A percentile compares a stretch with the other conserved stretches of the same genome.
phyloP scores from a whole-genome alignment of 306 rosid species.

The Amphicarpaea edgeworthii region DNA sequence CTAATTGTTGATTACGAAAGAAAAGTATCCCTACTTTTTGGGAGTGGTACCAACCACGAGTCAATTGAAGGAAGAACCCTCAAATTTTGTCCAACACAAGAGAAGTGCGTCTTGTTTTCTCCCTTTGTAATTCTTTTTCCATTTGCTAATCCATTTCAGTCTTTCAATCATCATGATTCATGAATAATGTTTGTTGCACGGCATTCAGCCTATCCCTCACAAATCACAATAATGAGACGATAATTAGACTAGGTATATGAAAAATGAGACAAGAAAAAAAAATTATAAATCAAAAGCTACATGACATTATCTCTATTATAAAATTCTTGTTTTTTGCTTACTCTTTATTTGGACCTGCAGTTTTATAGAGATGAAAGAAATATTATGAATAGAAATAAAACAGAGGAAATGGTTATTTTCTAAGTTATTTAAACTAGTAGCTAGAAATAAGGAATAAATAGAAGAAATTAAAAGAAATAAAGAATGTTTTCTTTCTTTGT shows the following conservation, averaged over 20 bases:
- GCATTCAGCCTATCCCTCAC: neutral
- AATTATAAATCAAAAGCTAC: neutral
- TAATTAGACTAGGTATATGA: neutral
- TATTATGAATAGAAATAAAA: too few relatives aligned
- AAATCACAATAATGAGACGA: neutral
- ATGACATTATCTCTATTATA: neutral
- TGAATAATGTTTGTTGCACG: neutral
- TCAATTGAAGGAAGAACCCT: conserved; percentile 16
- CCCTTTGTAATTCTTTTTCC: neutral
- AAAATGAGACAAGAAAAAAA: neutral
- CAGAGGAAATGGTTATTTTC: neutral
- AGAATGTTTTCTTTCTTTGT: neutral
- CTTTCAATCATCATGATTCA: conserved; percentile 3
- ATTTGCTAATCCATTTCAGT: neutral
- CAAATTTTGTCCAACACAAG: neutral
- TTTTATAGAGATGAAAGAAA: too few relatives aligned
- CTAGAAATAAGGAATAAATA: neutral
- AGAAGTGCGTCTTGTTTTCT: neutral
- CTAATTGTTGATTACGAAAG: conserved; percentile 23
- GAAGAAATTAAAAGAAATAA: neutral
- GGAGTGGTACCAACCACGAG: conserved; percentile 25
- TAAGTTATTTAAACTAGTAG: neutral
- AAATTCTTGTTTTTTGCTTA: too few relatives aligned
- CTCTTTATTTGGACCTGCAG: too few relatives aligned
- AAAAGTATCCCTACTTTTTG: conserved; percentile 33